phyloP scores from a whole-genome alignment of 768 basidiomycete species.

The Lactarius quietus region DNA sequence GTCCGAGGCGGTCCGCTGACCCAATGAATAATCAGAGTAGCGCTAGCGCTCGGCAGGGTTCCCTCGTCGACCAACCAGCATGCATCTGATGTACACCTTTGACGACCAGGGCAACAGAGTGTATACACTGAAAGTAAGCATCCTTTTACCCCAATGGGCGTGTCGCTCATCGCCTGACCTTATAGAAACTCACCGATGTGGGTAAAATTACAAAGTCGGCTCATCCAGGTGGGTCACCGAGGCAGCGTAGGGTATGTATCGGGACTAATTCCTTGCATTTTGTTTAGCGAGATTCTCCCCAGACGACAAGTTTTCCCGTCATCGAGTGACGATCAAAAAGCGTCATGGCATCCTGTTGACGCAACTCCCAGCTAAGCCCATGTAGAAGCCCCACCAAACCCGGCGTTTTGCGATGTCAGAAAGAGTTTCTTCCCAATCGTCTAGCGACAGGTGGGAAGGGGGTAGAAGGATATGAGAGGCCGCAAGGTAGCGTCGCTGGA shows the following conservation, averaged over 20 bases:
- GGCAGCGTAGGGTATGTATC: not conserved
- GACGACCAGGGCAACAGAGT: slow-evolving; percentile 74
- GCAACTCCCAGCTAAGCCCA: slow-evolving; percentile 83
- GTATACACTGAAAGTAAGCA: slow-evolving; percentile 86
- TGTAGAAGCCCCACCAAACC: slow-evolving; percentile 42
- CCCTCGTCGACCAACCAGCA: slow-evolving; percentile 40
- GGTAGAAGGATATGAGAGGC: not conserved
- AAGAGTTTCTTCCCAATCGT: not conserved
- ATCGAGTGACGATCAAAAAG: slow-evolving; percentile 96
- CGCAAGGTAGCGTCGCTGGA: slow-evolving; percentile 1
- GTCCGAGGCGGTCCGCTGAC: not conserved
- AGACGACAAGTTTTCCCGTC: slow-evolving; percentile 98
- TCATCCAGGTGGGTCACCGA: slow-evolving; percentile 73
- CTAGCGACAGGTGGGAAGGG: not conserved
- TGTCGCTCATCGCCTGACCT: not conserved
- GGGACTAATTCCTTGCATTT: not conserved
- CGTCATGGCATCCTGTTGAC: slow-evolving; percentile 86
- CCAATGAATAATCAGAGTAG: not conserved
- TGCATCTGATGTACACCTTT: slow-evolving; percentile 97
- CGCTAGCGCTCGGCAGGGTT: not conserved
- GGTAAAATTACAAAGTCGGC: slow-evolving; percentile 93
- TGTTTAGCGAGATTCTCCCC: slow-evolving; percentile 92
- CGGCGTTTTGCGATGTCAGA: not conserved
- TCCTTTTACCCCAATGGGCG: not conserved
- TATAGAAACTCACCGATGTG: slow-evolving; percentile 76